Percentiles rank a stretch among this genome's conserved stretches.
These are phyloP conservation scores for Lachnellula arida DNA, from an alignment of 2,329 filamentous ascomycete genomes.

Conservation along the genomic window DNA sequence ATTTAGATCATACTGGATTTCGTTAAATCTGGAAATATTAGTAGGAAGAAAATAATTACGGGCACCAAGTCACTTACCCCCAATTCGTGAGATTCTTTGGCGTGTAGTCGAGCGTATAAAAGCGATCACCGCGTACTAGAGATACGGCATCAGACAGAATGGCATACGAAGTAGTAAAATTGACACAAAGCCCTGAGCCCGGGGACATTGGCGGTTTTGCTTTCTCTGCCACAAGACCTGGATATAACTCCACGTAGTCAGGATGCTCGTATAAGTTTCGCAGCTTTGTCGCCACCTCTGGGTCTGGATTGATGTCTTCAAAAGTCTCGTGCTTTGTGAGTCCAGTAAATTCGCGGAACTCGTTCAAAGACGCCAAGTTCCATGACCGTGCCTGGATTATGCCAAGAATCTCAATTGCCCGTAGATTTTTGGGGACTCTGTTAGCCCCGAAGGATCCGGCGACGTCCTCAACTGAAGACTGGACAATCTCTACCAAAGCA, in stretches of 20 bases:
- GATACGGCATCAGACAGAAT: conserved; percentile 57
- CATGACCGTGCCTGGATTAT: conserved; percentile 73
- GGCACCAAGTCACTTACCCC: conserved; percentile 54
- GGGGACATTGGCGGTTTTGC: conserved; percentile 47
- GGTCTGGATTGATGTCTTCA: conserved; percentile 78
- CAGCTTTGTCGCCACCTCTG: conserved; percentile 61
- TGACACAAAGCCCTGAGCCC: conserved; percentile 48
- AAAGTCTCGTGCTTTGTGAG: conserved; percentile 72
- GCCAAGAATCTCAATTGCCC: conserved; percentile 72
- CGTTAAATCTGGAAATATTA: conserved; percentile 30
- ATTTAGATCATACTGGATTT: conserved; percentile 66
- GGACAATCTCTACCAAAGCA: conserved; percentile 67
- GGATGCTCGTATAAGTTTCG: conserved; percentile 59
- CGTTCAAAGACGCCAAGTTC: conserved; percentile 71
- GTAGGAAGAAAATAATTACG: not conserved
- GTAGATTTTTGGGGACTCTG: conserved; percentile 69
- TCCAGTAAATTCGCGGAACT: conserved; percentile 79
- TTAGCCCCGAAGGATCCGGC: conserved; percentile 66
- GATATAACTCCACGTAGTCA: conserved; percentile 61
- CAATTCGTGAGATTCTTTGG: conserved; percentile 74
- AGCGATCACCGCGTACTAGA: conserved; percentile 53
- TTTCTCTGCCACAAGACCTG: conserved; percentile 60
- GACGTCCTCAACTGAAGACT: conserved; percentile 68
- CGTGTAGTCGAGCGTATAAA: conserved; percentile 47
- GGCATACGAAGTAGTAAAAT: conserved; percentile 50